phyloP scores from a whole-genome alignment of 2,329 filamentous ascomycete genomes.

The Botrytis aclada region DNA sequence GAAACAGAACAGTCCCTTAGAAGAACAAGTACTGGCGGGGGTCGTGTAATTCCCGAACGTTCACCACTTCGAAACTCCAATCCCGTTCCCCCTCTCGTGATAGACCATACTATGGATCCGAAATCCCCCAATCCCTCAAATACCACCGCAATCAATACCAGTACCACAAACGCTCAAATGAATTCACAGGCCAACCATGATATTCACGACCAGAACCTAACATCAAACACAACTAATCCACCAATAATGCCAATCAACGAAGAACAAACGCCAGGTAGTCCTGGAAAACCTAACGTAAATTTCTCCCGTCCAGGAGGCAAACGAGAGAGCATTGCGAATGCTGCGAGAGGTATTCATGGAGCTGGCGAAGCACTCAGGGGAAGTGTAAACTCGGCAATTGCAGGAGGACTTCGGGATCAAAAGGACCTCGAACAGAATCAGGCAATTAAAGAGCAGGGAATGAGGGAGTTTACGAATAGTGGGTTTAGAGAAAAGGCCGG shows the following conservation, averaged over 20 bases:
- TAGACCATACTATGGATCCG: not conserved
- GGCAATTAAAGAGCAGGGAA: slow-evolving; percentile 13
- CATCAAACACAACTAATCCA: not conserved
- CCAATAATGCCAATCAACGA: slow-evolving; percentile 5
- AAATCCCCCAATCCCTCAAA: not conserved
- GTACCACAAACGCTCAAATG: not conserved
- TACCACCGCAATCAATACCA: not conserved
- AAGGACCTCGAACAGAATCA: slow-evolving; percentile 9
- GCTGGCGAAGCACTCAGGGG: slow-evolving; percentile 16
- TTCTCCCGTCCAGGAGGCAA: slow-evolving; percentile 16
- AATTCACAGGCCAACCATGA: slow-evolving; percentile 1
- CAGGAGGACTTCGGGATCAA: slow-evolving; percentile 13
- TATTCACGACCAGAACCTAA: not conserved
- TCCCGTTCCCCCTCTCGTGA: not conserved
- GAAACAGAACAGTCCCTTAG: not conserved
- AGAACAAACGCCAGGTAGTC: not conserved
- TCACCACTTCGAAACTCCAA: slow-evolving; percentile 19
- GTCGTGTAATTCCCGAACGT: slow-evolving; percentile 17
- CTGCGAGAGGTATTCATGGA: slow-evolving; percentile 17
- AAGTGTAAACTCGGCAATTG: slow-evolving; percentile 13
- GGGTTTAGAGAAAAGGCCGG: slow-evolving; percentile 96
- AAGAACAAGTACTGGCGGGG: slow-evolving; percentile 14
- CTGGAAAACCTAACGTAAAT: not conserved
- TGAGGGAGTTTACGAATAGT: slow-evolving; percentile 43
- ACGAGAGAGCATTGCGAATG: not conserved